Conservation (phyloP, 768 basidiomycete genomes). For the Kondoa malvinella region DNA sequence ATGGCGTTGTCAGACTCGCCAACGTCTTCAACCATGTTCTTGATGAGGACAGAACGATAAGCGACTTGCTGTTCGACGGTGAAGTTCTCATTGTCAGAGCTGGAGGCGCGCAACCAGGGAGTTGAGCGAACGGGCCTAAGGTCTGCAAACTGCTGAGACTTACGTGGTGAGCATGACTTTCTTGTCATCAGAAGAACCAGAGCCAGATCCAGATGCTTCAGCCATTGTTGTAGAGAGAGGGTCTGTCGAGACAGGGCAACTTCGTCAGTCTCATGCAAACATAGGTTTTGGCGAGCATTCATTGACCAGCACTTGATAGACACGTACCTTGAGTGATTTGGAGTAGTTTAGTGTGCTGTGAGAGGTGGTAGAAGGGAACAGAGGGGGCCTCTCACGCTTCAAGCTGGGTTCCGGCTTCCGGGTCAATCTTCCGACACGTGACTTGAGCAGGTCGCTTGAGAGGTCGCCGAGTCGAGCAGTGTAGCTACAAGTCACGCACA, state of each 20-base stretch:
- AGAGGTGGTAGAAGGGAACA: too few species aligned
- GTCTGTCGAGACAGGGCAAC: neutral
- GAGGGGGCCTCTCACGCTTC: too few species aligned
- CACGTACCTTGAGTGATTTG: too few species aligned
- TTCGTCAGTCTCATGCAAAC: neutral
- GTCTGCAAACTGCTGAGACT: neutral
- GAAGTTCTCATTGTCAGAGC: conserved; percentile 91
- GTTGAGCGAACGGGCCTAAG: neutral
- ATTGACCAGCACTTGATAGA: too few species aligned
- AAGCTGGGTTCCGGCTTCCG: too few species aligned
- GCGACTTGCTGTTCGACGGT: conserved; percentile 72
- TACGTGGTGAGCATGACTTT: conserved; percentile 19
- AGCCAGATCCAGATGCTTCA: neutral
- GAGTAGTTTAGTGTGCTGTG: too few species aligned
- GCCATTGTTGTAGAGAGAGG: neutral
- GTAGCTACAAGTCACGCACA: too few species aligned
- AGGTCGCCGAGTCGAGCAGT: too few species aligned
- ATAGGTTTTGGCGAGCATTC: neutral
- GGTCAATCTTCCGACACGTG: too few species aligned
- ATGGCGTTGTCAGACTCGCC: conserved; percentile 89
- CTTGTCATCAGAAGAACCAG: conserved; percentile 10
- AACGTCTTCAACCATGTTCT: conserved; percentile 99
- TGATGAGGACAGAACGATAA: conserved; percentile 74
- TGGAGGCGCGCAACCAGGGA: conserved; percentile 35
- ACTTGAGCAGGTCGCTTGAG: too few species aligned